Base-by-base conservation (phyloP, 1,139 yeast genomes). In the Lodderomyces orthopsilosis region DNA sequence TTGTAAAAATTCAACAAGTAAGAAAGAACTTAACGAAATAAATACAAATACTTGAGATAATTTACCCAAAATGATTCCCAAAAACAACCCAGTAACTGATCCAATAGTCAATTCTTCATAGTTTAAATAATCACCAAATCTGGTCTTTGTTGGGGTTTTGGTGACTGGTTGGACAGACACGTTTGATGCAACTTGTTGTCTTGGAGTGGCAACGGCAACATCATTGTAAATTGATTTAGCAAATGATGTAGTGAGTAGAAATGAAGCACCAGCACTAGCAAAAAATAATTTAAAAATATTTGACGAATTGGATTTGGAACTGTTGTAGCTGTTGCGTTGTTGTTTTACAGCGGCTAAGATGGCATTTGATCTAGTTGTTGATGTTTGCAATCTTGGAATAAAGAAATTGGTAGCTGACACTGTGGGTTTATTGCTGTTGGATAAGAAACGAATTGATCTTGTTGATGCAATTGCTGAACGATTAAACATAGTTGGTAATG, bases 81-180 rank as follows among this genome's bases (percentile, higher is more conserved):
- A 54, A 39, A 80, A 69, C 45, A 83, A 64, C 0, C 93, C 93
- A 6, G 81, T 68, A 51, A 84, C 70, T 3, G 87, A 81, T 4
- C 93, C 93, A 46, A 83, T 63, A 13, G 89, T 75, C 54, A 85
- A 66, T 56, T 85, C 87, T 54, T 79, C 77, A 57, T 85, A 85
- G 58, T 81, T 75, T 46, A 81, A 59, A 45, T 59, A 65, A 0
- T 74, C 70, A 39, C 66, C 61, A 51, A 72, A 67, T 34, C 68
- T 43, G 3, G 56, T 47, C 28, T 48, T 46, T 13, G 40, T 35
- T 19, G 41, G 41, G 17, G 32, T 13, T 12, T 28, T 33, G 13
- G 35, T 24, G 17, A 23, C 34, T 24, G 41, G 42, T 23, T 38
- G 32, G 10, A 41, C 24, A 21, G 28, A 7, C 6, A 27, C 40